Evolutionary conservation across 225 moss, liverwort and hornwort genomes (phyloP), one percentile per base, ranked within the genome.

Genomic region (Ulota crispa): DNA sequence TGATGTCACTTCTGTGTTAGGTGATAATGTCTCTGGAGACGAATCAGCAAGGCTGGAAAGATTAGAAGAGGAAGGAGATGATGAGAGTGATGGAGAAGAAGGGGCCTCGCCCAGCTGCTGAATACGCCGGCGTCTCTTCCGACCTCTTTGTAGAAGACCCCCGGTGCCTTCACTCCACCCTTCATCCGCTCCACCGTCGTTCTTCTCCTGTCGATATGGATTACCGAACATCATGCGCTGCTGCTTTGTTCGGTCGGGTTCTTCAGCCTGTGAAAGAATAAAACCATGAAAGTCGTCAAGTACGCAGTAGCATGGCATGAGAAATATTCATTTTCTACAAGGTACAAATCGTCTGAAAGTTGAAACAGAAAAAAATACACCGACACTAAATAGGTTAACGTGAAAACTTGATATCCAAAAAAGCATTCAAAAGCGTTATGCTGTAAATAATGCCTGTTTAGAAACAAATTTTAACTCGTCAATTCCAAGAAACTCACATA

Each of bases 181-280:
- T 88, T 99, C 99, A 85, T 99, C 99, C 67, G 96, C 99, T 57
- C 96, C 96, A 75, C 96, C 94, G 73, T 99, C 99, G 75, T 93
- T 94, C 91, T 96, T 99, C 76, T 99, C 99, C 87, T 96, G 96
- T 53, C 99, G 87, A 39, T 99, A 99, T 7, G 99, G 99, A 31
- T 99, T 99, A 55, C 99, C 99, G 71, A 99, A 99, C 96, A 99
- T 96, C 80, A 94, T 82, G 72, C 99, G 90, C 83, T 95, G 95
- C 86, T 94, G 94, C 88, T 99, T 99, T 77, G 85, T 93, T 68
- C 99, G 89, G 80, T 99, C 99, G 31, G 93, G 99, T 72, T 99
- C 99, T 81, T 99, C 99, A 55, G 96, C 89, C 99, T 99, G 92
- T 65, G 80, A 52, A 64, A 39, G 18, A 76, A 79, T 16, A 32